phyloP scores from a whole-genome alignment of 768 basidiomycete species.

The Xanthoconium purpureum region DNA sequence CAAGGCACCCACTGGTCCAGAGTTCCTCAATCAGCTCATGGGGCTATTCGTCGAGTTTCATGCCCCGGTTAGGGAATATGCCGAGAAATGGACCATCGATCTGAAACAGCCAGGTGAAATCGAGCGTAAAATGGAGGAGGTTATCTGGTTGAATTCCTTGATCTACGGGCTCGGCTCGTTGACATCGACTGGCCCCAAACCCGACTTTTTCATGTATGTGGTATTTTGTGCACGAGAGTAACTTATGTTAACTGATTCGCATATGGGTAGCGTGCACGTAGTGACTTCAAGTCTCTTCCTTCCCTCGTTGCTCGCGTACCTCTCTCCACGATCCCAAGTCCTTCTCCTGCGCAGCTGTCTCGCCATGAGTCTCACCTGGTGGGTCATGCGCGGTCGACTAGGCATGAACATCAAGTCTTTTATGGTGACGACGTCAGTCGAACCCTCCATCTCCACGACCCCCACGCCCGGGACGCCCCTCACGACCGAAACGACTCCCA shows the following conservation, averaged over 20 bases:
- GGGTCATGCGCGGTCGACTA: constrained; percentile 31
- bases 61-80: constrained; percentile 15
- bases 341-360: constrained; percentile 32
- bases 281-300: constrained; percentile 33
- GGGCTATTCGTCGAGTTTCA: background rate
- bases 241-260: background rate
- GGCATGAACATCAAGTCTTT: constrained; percentile 31
- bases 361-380: constrained; percentile 23
- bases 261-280: constrained; percentile 22
- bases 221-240: background rate
- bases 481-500: constrained; percentile 12
- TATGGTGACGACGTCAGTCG: constrained; percentile 25
- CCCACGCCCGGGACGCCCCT: background rate
- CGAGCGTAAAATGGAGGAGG: constrained; percentile 59
- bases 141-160: constrained; percentile 53
- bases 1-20: background rate
- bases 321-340: constrained; percentile 16
- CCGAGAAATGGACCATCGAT: constrained; percentile 43
- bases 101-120: constrained; percentile 35
- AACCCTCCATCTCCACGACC: constrained; percentile 6
- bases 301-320: constrained; percentile 20
- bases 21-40: constrained; percentile 22
- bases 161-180: constrained; percentile 58
- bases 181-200: constrained; percentile 44
- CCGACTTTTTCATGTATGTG: constrained; percentile 51